Percentiles rank a stretch among this genome's conserved stretches.
phyloP scores from a whole-genome alignment of 352 stramenopile genomes.

The Achlya hypogyna region DNA sequence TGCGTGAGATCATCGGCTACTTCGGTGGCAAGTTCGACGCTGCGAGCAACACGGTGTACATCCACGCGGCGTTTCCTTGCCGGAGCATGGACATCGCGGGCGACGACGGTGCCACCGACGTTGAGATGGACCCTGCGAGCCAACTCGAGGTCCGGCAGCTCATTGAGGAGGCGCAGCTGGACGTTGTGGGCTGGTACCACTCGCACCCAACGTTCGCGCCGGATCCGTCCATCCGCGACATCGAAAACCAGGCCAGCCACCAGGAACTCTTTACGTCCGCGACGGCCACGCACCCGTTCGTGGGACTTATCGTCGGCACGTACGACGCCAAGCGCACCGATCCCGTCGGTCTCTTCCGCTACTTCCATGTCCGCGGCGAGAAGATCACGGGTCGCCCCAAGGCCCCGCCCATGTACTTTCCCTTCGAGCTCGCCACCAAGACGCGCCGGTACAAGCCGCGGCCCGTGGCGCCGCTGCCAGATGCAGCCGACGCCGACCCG shows the following conservation, averaged over 20 bases:
- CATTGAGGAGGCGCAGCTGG: slow-evolving; percentile 80
- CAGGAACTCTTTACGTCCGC: slow-evolving; percentile 79
- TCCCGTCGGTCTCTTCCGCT: slow-evolving; percentile 72
- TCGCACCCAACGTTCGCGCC: slow-evolving; percentile 90
- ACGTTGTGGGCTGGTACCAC: slow-evolving; percentile 94
- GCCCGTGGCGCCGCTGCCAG: background rate
- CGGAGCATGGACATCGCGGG: slow-evolving; percentile 81
- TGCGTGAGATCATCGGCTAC: slow-evolving; percentile 93
- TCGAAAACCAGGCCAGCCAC: slow-evolving; percentile 92
- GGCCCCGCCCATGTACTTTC: slow-evolving; percentile 62
- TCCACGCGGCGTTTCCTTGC: slow-evolving; percentile 91
- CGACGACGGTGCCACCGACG: slow-evolving; percentile 87
- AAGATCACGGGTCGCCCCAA: slow-evolving; percentile 41
- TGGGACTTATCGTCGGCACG: slow-evolving; percentile 90
- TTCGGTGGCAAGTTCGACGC: slow-evolving; percentile 86
- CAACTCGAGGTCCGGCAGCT: slow-evolving; percentile 87
- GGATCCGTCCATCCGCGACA: slow-evolving; percentile 88
- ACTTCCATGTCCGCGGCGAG: slow-evolving; percentile 68
- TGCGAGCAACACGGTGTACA: slow-evolving; percentile 72
- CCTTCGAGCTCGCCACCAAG: slow-evolving; percentile 23
- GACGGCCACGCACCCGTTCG: slow-evolving; percentile 73
- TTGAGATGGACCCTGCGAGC: slow-evolving; percentile 91
- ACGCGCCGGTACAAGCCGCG: slow-evolving; percentile 3
- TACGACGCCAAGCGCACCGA: slow-evolving; percentile 80
- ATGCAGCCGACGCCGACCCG: slow-evolving; percentile 17